phyloP scores from a whole-genome alignment of 2,329 filamentous ascomycete species.

The Tolypocladium guangdongense region DNA sequence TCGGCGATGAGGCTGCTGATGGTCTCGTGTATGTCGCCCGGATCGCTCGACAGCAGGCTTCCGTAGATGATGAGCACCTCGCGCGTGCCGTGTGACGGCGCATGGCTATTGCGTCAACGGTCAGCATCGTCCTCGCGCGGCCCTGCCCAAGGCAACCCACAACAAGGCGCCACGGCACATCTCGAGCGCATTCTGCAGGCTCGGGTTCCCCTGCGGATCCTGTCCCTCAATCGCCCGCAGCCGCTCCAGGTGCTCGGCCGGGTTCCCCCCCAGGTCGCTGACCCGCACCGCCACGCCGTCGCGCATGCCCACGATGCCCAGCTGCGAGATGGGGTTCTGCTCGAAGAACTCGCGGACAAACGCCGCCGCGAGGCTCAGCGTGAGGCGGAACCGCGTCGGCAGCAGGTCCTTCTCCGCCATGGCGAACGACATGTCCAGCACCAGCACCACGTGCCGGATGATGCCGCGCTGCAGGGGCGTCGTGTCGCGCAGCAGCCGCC shows the following conservation, averaged over 20 bases:
- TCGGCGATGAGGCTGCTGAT: conserved; percentile 69
- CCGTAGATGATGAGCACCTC: conserved; percentile 90
- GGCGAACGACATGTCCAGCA: conserved; percentile 83
- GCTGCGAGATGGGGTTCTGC: conserved; percentile 94
- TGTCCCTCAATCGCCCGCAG: conserved; percentile 55
- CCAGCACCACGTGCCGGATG: conserved; percentile 87
- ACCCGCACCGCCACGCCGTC: conserved; percentile 81
- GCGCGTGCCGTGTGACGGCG: conserved; percentile 83
- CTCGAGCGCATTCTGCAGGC: conserved; percentile 88
- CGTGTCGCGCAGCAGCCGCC: conserved; percentile 77
- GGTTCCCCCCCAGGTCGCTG: conserved; percentile 85
- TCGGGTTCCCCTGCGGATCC: conserved; percentile 65
- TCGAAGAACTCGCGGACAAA: conserved; percentile 96
- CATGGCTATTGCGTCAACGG: conserved; percentile 46
- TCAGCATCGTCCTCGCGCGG: conserved; percentile 2
- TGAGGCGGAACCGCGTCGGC: conserved; percentile 75
- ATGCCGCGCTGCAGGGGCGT: conserved; percentile 93
- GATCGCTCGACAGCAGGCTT: conserved; percentile 80
- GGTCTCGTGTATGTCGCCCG: conserved; percentile 89
- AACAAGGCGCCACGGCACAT: conserved; percentile 90
- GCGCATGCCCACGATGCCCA: conserved; percentile 85
- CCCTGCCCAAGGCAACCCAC: conserved; percentile 28
- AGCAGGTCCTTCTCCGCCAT: conserved; percentile 94
- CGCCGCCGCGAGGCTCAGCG: conserved; percentile 69
- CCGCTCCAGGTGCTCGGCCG: conserved; percentile 72